These are phyloP conservation scores for Neoboletus subvelutipes DNA, from an alignment of 768 basidiomycete species.

Conservation along the genomic window DNA sequence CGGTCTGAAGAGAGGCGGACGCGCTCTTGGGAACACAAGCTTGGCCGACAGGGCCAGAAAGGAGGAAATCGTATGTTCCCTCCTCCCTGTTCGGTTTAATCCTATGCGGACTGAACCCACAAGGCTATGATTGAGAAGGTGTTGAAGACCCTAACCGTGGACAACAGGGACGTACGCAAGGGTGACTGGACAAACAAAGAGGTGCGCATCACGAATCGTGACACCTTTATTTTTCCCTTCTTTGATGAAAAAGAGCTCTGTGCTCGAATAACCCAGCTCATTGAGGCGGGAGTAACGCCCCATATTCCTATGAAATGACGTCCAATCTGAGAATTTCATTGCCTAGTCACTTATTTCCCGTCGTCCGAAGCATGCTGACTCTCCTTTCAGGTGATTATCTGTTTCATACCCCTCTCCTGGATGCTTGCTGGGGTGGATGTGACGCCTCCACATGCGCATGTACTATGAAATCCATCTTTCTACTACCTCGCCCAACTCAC, in stretches of 20 bases:
- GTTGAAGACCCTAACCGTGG: conserved; percentile 70
- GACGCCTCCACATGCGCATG: conserved; percentile 71
- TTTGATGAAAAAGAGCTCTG: conserved; percentile 74
- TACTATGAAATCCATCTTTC: conserved; percentile 21
- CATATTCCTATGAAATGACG: conserved; percentile 67
- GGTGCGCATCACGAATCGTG: conserved; percentile 46
- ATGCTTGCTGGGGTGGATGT: conserved; percentile 77
- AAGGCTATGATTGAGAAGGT: conserved; percentile 88
- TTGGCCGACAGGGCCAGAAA: conserved; percentile 94
- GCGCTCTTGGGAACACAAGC: conserved; percentile 69
- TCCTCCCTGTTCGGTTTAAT: not conserved
- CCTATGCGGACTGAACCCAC: conserved; percentile 16
- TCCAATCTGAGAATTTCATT: conserved; percentile 39
- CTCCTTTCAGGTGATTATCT: conserved; percentile 23
- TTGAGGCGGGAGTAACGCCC: conserved; percentile 94
- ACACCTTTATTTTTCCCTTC: conserved; percentile 11
- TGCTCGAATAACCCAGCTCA: conserved; percentile 94
- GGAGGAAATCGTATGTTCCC: conserved; percentile 80
- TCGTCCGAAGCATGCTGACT: conserved; percentile 8
- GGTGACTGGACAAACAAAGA: conserved; percentile 96
- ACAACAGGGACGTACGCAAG: conserved; percentile 90
- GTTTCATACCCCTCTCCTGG: conserved; percentile 10
- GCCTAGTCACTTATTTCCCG: not conserved
- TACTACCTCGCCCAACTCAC: not conserved
- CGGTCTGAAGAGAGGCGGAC: conserved; percentile 66